These are phyloP conservation scores for Myotisia sp. DNA, from an alignment of 2,329 filamentous ascomycete species.

Conservation along the genomic window DNA sequence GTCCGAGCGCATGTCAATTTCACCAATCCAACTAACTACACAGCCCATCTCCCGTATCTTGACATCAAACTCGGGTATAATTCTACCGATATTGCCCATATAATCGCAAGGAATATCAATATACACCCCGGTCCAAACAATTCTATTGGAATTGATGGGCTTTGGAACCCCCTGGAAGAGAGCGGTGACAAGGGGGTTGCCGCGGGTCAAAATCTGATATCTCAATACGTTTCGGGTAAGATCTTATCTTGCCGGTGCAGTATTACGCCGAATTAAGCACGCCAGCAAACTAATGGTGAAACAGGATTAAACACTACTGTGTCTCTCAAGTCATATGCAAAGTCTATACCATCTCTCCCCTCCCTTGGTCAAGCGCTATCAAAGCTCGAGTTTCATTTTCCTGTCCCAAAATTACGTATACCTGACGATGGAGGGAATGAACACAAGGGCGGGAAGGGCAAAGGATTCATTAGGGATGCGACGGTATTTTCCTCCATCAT, in stretches of 20 bases:
- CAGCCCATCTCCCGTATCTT: slow-evolving; percentile 64
- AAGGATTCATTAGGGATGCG: slow-evolving; percentile 62
- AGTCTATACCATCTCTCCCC: slow-evolving; percentile 60
- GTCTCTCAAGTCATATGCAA: slow-evolving; percentile 54
- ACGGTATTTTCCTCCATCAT: slow-evolving; percentile 36
- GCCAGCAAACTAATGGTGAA: slow-evolving; percentile 7
- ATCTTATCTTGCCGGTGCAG: slow-evolving; percentile 1
- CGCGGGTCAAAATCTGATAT: slow-evolving; percentile 59
- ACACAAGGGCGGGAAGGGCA: slow-evolving; percentile 32
- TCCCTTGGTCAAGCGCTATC: slow-evolving; percentile 59
- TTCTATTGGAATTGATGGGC: slow-evolving; percentile 50
- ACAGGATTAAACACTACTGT: slow-evolving; percentile 65
- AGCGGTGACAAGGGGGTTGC: slow-evolving; percentile 47
- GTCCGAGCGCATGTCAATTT: slow-evolving; percentile 63
- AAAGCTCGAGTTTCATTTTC: slow-evolving; percentile 54
- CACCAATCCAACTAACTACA: slow-evolving; percentile 81
- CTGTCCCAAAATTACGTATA: slow-evolving; percentile 51
- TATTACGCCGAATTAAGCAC: background rate
- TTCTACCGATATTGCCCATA: slow-evolving; percentile 59
- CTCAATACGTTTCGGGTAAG: slow-evolving; percentile 66
- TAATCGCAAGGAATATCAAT: slow-evolving; percentile 49
- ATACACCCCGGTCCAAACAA: slow-evolving; percentile 59
- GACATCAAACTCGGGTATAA: slow-evolving; percentile 65
- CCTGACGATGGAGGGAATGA: slow-evolving; percentile 32
- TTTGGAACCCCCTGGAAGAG: slow-evolving; percentile 56